Conservation (phyloP, 2,329 filamentous ascomycete species). For the Curvularia sp. region DNA sequence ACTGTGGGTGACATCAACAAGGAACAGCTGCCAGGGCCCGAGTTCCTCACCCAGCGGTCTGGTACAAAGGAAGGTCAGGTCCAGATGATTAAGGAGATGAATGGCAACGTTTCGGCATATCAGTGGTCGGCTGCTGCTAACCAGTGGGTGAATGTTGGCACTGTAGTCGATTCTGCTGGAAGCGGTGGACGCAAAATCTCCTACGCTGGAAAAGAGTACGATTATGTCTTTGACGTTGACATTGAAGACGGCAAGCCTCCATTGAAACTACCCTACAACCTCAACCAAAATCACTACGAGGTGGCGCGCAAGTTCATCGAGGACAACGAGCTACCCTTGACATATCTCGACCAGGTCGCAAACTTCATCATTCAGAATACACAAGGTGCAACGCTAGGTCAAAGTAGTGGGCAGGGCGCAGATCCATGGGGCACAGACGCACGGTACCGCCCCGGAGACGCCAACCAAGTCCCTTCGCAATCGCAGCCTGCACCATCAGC, state of each 20-base stretch:
- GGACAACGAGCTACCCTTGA: slow-evolving; percentile 85
- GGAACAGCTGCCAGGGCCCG: slow-evolving; percentile 85
- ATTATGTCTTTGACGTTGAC: slow-evolving; percentile 96
- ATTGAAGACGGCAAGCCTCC: slow-evolving; percentile 94
- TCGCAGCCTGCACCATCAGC: slow-evolving; percentile 49
- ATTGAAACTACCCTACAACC: slow-evolving; percentile 91
- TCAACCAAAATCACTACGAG: slow-evolving; percentile 91
- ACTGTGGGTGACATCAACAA: slow-evolving; percentile 82
- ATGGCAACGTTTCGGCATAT: slow-evolving; percentile 84
- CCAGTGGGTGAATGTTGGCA: slow-evolving; percentile 89
- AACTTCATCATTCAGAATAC: slow-evolving; percentile 93
- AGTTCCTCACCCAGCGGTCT: slow-evolving; percentile 79
- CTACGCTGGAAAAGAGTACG: slow-evolving; percentile 86
- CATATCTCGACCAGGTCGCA: slow-evolving; percentile 88
- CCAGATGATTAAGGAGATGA: slow-evolving; percentile 83
- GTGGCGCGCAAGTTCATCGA: slow-evolving; percentile 88
- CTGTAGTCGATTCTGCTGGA: slow-evolving; percentile 86
- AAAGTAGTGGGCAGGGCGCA: slow-evolving; percentile 58
- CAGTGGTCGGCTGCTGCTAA: slow-evolving; percentile 74
- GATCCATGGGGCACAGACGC: slow-evolving; percentile 82
- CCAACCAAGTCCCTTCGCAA: slow-evolving; percentile 46
- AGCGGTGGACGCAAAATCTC: slow-evolving; percentile 71
- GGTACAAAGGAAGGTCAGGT: slow-evolving; percentile 98
- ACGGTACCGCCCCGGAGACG: slow-evolving; percentile 77
- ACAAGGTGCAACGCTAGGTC: slow-evolving; percentile 81